Base-by-base conservation (phyloP, 805 yeast genomes). In the Yamadazyma ubonensis region DNA sequence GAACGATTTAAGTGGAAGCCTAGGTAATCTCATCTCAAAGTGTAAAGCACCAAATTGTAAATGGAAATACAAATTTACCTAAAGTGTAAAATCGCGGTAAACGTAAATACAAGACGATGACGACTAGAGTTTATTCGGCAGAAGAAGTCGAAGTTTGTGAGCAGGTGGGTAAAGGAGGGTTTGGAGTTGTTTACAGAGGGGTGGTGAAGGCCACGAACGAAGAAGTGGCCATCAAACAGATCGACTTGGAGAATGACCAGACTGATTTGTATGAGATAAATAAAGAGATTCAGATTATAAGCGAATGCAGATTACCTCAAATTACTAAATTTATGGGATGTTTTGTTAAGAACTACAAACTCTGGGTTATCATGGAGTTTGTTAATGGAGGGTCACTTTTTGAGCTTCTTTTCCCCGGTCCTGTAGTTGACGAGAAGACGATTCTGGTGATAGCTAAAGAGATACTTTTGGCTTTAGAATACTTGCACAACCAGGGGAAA, bases 311-410 rank as follows among this genome's bases (percentile, higher is more conserved):
- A 36, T 70, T 75, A 36, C 64, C 72, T 2, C 81, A 79, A 52
- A 78, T 85, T 33, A 85, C 91, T 2, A 68, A 67, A 42, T 85
- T 82, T 52, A 70, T 75, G 51, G 93, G 91, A 7, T 81, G 87
- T 45, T 83, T 83, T 56, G 81, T 83, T 22, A 73, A 75, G 48
- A 81, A 82, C 27, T 77, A 73, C 55, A 82, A 82, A 56, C 68
- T 85, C 10, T 83, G 90, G 89, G 84, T 85, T 38, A 71, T 83
- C 9, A 86, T 85, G 93, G 95, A 85, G 58, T 81, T 63, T 55
- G 72, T 84, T n/a, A 81, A 83, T 27, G 93, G 89, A 0, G 95
- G 95, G 2, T 79, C 88, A 4, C 71, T 86, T 35, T 70, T 78
- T 32, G 93, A 85, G 42, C 59, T 86, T 25, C 56, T 84, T 29